Evolutionary conservation across 2,329 filamentous ascomycete species (phyloP).

Genomic region (Colletotrichum zoysiae): DNA sequence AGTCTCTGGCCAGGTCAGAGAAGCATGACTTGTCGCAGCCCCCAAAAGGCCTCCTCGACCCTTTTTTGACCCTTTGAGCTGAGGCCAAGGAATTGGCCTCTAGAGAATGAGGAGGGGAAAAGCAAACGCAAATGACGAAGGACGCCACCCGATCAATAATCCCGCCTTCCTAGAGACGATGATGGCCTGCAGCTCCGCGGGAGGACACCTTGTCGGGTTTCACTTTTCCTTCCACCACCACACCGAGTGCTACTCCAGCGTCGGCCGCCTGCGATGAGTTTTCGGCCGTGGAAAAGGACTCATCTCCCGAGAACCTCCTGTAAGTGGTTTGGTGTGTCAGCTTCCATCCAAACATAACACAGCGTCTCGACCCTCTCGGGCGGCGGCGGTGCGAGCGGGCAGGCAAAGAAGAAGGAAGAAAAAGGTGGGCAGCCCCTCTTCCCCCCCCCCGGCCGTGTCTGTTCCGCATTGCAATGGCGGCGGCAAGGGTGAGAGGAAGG

Average conservation of each 20-base stretch:
- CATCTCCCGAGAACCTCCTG: constrained; percentile 43
- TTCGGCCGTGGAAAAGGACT: constrained; percentile 39
- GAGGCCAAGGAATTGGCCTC: constrained; percentile 25
- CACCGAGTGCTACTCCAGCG: constrained; percentile 42
- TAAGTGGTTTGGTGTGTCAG: constrained; percentile 27
- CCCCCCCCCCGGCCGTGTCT: not conserved
- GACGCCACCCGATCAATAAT: constrained; percentile 28
- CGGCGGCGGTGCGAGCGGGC: constrained; percentile 3
- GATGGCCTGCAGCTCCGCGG: constrained; percentile 40
- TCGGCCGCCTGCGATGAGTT: constrained; percentile 35
- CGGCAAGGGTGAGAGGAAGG: constrained; percentile 17
- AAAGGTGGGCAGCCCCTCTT: constrained; percentile 8
- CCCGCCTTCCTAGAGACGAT: constrained; percentile 38
- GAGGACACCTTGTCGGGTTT: constrained; percentile 29
- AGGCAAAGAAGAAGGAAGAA: constrained; percentile 18
- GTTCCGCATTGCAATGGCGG: constrained; percentile 4
- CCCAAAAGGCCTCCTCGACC: not conserved
- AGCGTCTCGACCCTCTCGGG: constrained; percentile 7
- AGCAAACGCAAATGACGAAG: constrained; percentile 39
- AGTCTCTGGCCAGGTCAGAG: constrained; percentile 37
- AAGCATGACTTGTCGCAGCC: constrained; percentile 38
- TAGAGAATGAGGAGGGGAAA: constrained; percentile 24
- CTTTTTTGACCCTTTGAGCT: constrained; percentile 25
- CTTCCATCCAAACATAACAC: constrained; percentile 16
- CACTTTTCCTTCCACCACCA: constrained; percentile 42